A percentile compares a stretch with the other conserved stretches of the same genome.
phyloP scores from a whole-genome alignment of 495 filamentous ascomycete species.

The Aspergillus leporis region DNA sequence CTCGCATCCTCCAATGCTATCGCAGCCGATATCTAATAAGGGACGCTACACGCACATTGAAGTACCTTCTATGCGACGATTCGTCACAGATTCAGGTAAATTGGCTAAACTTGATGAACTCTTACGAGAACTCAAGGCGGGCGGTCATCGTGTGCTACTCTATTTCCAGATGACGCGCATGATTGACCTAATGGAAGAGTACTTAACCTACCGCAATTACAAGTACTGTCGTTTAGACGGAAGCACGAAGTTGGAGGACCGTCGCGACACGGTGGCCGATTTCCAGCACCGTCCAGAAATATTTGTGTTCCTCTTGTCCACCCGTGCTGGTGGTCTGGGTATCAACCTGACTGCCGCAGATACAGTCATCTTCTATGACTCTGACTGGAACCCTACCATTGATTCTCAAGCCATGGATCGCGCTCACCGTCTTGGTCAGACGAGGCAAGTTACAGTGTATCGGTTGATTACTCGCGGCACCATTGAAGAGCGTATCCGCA shows the following conservation, averaged over 20 bases:
- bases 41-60: constrained; percentile 83
- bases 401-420: constrained; percentile 99
- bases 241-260: constrained; percentile 96
- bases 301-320: constrained; percentile 94
- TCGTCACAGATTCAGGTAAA: constrained; percentile 97
- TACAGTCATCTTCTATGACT: constrained; percentile 99
- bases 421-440: constrained; percentile 96
- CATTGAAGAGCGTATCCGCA: constrained; percentile 97
- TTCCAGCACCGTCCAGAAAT: constrained; percentile 92
- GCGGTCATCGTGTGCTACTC: constrained; percentile 90
- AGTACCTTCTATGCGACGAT: constrained; percentile 97
- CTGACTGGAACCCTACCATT: constrained; percentile 99
- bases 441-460: constrained; percentile 93
- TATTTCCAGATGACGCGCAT: constrained; percentile 99
- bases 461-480: constrained; percentile 95
- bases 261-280: constrained; percentile 93
- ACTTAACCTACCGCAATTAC: constrained; percentile 97
- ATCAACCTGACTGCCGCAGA: constrained; percentile 93
- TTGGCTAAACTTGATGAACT: constrained; percentile 88
- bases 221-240: constrained; percentile 96
- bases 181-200: constrained; percentile 99
- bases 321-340: constrained; percentile 93
- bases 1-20: constrained; percentile 64
- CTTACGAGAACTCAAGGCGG: constrained; percentile 83
- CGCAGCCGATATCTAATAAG: constrained; percentile 74